phyloP scores from a whole-genome alignment of 768 basidiomycete genomes.

The Amanita pseudoporphyria region DNA sequence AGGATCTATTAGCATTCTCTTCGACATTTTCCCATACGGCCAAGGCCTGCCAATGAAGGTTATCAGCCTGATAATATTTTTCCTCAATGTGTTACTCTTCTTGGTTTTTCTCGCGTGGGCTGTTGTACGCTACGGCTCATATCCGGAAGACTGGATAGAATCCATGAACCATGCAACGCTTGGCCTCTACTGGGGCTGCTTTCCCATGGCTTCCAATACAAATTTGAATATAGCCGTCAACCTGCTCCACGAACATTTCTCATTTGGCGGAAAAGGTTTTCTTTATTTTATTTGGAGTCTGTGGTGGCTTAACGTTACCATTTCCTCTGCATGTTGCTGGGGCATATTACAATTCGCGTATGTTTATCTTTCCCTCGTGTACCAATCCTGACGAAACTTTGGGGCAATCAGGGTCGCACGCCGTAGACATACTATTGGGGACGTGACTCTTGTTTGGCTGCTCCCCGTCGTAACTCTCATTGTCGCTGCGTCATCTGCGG shows the following conservation, averaged over 20 bases:
- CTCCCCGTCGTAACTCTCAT: conserved; percentile 69
- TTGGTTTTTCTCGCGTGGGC: conserved; percentile 30
- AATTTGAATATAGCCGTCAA: conserved; percentile 35
- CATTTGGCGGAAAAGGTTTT: conserved; percentile 39
- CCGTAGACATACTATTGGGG: conserved; percentile 44
- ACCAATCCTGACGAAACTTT: background rate
- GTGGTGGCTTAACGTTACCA: conserved; percentile 53
- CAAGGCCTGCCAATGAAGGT: conserved; percentile 4
- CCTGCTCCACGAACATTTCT: conserved; percentile 29
- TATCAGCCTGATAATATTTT: conserved; percentile 10
- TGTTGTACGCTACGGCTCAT: conserved; percentile 29
- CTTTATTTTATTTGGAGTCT: conserved; percentile 43
- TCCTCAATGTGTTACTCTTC: conserved; percentile 35
- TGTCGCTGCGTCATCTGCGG: conserved; percentile 63
- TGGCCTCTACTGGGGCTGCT: conserved; percentile 33
- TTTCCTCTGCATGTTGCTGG: conserved; percentile 50
- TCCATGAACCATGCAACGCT: conserved; percentile 42
- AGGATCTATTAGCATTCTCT: conserved; percentile 4
- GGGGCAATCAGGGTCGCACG: conserved; percentile 35
- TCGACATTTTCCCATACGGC: conserved; percentile 6
- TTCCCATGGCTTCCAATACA: conserved; percentile 45
- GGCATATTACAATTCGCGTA: conserved; percentile 60
- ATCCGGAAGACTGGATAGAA: conserved; percentile 30
- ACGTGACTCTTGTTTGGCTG: conserved; percentile 59
- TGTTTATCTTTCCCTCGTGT: conserved; percentile 16